Evolutionary conservation across 495 filamentous ascomycete species (phyloP).

Genomic region (Talaromyces wortmannii): DNA sequence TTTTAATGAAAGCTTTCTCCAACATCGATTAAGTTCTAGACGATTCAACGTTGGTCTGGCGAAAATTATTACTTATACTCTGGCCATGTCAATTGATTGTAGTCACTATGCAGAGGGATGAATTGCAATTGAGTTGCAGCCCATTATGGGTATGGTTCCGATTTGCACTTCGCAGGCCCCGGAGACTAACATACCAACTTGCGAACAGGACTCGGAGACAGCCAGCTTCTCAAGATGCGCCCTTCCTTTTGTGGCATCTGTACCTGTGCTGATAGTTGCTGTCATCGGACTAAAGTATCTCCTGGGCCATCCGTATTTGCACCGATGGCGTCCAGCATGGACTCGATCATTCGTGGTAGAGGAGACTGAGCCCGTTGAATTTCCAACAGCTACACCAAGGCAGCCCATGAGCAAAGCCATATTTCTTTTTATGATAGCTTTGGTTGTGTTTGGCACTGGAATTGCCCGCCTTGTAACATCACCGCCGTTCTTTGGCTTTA

Average conservation of each 20-base stretch:
- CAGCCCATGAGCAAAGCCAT: constrained; percentile 23
- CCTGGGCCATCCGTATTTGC: constrained; percentile 14
- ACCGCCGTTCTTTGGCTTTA: constrained; percentile 8
- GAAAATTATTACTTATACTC: neutral
- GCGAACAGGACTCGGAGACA: constrained; percentile 36
- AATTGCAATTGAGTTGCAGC: neutral
- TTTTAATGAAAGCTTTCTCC: neutral
- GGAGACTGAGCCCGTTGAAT: constrained; percentile 18
- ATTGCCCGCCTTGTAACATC: constrained; percentile 26
- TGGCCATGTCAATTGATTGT: neutral
- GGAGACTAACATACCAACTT: neutral
- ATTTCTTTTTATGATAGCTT: constrained; percentile 31
- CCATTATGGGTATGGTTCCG: neutral
- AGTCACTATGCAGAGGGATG: neutral
- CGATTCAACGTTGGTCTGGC: no score
- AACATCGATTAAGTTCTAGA: no score
- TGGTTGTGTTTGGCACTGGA: constrained; percentile 32
- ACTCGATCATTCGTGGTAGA: constrained; percentile 38
- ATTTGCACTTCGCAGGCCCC: neutral
- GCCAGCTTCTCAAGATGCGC: constrained; percentile 42
- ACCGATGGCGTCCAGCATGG: constrained; percentile 40
- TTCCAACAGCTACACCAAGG: constrained; percentile 17
- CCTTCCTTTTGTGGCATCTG: constrained; percentile 35
- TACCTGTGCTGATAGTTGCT: constrained; percentile 35
- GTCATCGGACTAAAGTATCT: constrained; percentile 29